Evolutionary conservation across 805 yeast species (phyloP).

Genomic region (Torulaspora microellipsoides): DNA sequence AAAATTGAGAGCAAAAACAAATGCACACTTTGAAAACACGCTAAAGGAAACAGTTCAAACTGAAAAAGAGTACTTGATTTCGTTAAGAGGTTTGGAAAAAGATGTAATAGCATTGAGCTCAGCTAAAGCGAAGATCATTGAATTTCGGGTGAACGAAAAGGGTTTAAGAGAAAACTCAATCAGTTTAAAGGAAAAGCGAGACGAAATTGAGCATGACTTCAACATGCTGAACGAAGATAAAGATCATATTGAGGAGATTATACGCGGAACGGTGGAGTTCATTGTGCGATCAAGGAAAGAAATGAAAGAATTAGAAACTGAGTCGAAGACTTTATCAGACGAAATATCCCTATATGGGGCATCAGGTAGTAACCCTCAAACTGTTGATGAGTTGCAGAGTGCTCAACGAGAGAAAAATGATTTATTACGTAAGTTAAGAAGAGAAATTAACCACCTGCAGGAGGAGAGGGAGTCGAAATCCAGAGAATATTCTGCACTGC

Average conservation of each 20-base stretch:
- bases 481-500: slow-evolving; percentile 19
- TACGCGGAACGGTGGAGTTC: slow-evolving; percentile 32
- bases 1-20: slow-evolving; percentile 32
- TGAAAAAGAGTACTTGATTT: slow-evolving; percentile 31
- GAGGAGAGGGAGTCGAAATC: slow-evolving; percentile 23
- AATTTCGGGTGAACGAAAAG: slow-evolving; percentile 9
- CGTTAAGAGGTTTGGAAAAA: slow-evolving; percentile 19
- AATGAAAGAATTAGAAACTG: slow-evolving; percentile 16
- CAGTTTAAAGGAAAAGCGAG: slow-evolving; percentile 20
- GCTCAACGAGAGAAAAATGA: slow-evolving; percentile 23
- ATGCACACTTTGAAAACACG: slow-evolving; percentile 32
- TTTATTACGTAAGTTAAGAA: slow-evolving; percentile 21
- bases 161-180: slow-evolving; percentile 5
- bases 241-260: slow-evolving; percentile 17
- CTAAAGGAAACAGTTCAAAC: slow-evolving; percentile 34
- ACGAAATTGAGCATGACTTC: slow-evolving; percentile 29
- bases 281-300: slow-evolving; percentile 28
- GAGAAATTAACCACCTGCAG: slow-evolving; percentile 23
- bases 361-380: slow-evolving; percentile 19
- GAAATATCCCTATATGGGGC: slow-evolving; percentile 25
- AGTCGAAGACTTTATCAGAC: slow-evolving; percentile 22
- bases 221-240: slow-evolving; percentile 16
- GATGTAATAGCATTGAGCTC: slow-evolving; percentile 18
- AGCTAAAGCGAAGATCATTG: slow-evolving; percentile 10
- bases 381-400: slow-evolving; percentile 27